Base-by-base conservation (phyloP, 2,329 filamentous ascomycete genomes). In the Penicillium olsonii region DNA sequence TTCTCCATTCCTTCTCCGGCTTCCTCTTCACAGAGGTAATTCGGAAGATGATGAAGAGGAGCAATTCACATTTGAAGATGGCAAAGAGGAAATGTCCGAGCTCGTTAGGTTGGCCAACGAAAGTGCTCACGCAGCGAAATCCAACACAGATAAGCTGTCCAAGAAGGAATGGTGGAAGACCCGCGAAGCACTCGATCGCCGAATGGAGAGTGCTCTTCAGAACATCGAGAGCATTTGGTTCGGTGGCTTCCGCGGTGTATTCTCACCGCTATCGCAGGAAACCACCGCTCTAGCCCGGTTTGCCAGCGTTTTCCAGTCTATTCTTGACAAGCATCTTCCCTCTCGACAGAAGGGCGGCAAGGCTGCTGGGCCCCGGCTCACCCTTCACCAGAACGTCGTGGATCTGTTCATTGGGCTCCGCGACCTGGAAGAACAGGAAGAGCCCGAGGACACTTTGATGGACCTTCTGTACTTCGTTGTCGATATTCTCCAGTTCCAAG, bases 391-490 rank as follows among this genome's bases (percentile, higher is more conserved):
- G 20, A 78, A 84, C 48, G 87, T 97, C 15, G 73, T 97, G 39
- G 91, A 96, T 60, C 75, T 99, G 1, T 97, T 99, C 61, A 81
- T 96, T 51, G 90, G 90, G 0, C 80, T 99, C 0, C 90, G 90
- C 3, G 84, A 90, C 61, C 82, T 89, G 2, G 82, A 82, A 0
- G 79, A 81, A 7, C 81, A 85, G 2, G 83, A 85, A 50, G 90
- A 96, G 54, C 80, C 95, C 18, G 92, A 97, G 55, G 92, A 97
- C 63, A 84, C 87, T 0, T 75, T 99, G n/a, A 90, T 87, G 59
- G 94, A 99, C 67, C 76, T 99, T 22, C 81, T 99, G 3, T 97
- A 96, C 72, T 97, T 97, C 66, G 88, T 97, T 1, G 87, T 99
- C 5, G 94, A 99, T 63, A 92, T 97, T 43, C 78, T 99, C 2